Evolutionary conservation across 371 early-diverging fungal species (phyloP), one percentile per base, ranked within the genome.

Genomic region (Mucor racemosus): DNA sequence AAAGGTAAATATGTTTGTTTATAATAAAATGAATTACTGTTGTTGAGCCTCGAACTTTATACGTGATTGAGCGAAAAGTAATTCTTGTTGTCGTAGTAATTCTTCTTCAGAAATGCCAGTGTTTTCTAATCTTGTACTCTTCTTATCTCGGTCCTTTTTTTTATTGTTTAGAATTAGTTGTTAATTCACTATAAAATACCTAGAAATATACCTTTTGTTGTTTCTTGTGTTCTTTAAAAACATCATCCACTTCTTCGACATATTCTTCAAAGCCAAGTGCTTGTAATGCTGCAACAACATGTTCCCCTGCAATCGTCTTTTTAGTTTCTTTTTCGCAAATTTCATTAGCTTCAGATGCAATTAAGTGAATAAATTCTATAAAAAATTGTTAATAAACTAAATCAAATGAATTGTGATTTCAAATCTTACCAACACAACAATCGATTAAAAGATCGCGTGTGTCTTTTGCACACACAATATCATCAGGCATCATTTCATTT

Each of bases 231-330:
- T 99, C 98, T 58, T 92, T 88, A 54, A 91, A 91, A 4, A 94
- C 95, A 61, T 90, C 95, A 66, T 94, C 87, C 34, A 98, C 94
- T 68, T 97, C 94, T 40, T 86, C 82, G 5, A 97, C 84, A 75
- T 96, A 99, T 31, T 91, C 91, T 40, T 93, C 97, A 80, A 97
- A 99, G 0, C 98, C 99, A 21, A 97, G 87, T 11, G 89, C 92
- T 77, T 93, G 88, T 44, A 99, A 80, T 6, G 99, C 97, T 7
- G 90, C 72, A 39, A 97, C 84, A 6, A 99, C 94, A 78, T 99
- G 99, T 69, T 99, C 99, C 33, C 96, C 95, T 0, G 95, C 93
- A 65, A 99, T 99, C 4, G 99, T 99, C 84, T 99, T 99, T 76
- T 96, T 98, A 17, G 91, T 87, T 65, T 97, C 97, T 71, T 95